Percentiles rank a stretch among this genome's conserved stretches.
Evolutionary conservation across 441 rosid genomes (phyloP).

Genomic region (Populus tomentosa): DNA sequence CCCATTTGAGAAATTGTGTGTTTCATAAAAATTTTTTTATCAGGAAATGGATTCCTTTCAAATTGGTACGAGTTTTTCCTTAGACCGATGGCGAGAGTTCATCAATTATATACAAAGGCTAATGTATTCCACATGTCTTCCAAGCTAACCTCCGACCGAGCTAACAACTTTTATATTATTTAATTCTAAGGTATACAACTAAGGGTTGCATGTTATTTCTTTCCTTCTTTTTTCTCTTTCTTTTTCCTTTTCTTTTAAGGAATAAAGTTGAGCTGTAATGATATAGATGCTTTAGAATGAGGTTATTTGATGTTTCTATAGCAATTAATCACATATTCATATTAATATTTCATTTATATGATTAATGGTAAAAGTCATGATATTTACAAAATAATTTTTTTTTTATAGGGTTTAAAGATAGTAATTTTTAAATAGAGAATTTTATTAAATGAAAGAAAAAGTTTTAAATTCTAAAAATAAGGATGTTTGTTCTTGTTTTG

Average conservation of each 20-base stretch:
- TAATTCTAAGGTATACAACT: slow-evolving; percentile 8
- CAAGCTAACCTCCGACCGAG: slow-evolving; percentile 34
- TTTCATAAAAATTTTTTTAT: neutral
- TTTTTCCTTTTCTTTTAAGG: neutral
- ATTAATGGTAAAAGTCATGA: too few relatives aligned
- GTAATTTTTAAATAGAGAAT: too few relatives aligned
- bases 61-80: too few relatives aligned
- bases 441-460: too few relatives aligned
- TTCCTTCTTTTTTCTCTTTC: too few relatives aligned
- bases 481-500: too few relatives aligned
- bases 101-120: neutral
- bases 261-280: neutral
- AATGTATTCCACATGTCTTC: neutral
- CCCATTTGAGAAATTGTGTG: neutral
- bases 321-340: neutral
- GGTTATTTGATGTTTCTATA: too few relatives aligned
- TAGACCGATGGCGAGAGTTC: neutral
- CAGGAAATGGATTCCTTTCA: neutral
- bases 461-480: too few relatives aligned
- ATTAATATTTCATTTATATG: too few relatives aligned
- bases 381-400: too few relatives aligned
- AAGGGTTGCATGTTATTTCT: neutral
- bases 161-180: slow-evolving; percentile 4
- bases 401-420: accelerated
- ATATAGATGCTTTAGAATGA: too few relatives aligned